Conservation (phyloP, 106 monocot genomes). For the Alisma plantagoaquatica region DNA sequence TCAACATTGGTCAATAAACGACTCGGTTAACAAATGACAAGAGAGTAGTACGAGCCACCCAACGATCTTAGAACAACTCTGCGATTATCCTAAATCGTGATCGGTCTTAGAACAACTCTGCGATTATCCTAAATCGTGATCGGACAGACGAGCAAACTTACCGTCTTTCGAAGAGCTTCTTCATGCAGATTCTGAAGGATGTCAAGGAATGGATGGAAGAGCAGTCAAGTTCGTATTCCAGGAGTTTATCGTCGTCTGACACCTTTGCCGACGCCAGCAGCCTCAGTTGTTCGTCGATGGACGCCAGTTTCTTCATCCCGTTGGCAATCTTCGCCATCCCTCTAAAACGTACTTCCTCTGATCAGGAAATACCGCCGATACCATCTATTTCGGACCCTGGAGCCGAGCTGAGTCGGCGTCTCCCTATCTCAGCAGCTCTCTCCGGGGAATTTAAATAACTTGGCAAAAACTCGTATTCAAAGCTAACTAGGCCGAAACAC, state of each 20-base stretch:
- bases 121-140: neutral
- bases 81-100: neutral
- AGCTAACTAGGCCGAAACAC: too few relatives aligned
- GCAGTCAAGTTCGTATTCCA: slow-evolving; percentile 83
- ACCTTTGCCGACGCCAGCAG: slow-evolving; percentile 72
- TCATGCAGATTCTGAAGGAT: slow-evolving; percentile 82
- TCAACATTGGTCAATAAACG: neutral
- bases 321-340: too few relatives aligned
- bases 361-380: too few relatives aligned
- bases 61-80: neutral
- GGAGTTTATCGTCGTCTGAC: slow-evolving; percentile 86
- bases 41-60: neutral
- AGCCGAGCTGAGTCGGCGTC: too few relatives aligned
- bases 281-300: slow-evolving; percentile 82
- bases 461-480: too few relatives aligned
- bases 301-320: slow-evolving; percentile 62
- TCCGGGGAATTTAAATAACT: too few relatives aligned
- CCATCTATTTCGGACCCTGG: too few relatives aligned
- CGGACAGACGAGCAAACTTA: slow-evolving; percentile 6
- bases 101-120: neutral
- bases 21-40: neutral
- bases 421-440: too few relatives aligned
- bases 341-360: too few relatives aligned
- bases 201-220: slow-evolving; percentile 81
- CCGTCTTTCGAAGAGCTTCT: slow-evolving; percentile 55